Base-by-base conservation (phyloP, 148 eudicot genomes). In the Simmondsia chinensis region DNA sequence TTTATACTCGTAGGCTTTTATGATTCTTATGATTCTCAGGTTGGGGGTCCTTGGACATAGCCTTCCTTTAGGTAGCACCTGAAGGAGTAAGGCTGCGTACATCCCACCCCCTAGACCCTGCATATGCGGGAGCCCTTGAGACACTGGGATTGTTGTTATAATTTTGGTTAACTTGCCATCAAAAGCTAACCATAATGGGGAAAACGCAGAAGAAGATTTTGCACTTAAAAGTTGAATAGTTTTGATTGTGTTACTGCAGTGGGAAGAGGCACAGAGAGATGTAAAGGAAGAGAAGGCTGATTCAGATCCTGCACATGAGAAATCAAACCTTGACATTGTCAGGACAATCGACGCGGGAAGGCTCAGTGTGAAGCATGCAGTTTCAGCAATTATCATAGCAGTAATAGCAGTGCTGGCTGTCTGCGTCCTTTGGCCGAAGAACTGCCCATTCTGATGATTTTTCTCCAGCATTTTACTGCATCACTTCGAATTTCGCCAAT, bases 291-390 rank as follows among this genome's bases (percentile, higher is more conserved):
- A 27, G 13, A 71, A 64, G 35, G 31, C 33, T 33, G 48, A 61
- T 38, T 20, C 22, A 5, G 63, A 33, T 20, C 38, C 45, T 3
- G 20, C 50, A n/a, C 63, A 48, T 36, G 25, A 44, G 3, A 35
- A 62, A 19, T 58, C 72, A 15, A 49, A 63, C 39, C 68, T 64
- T 12, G 67, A 79, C 43, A 58, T 67, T 7, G 81, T 63, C 35
- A 68, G 81, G 68, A 63, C 74, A 19, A 74, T 91, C 28, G 89
- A 79, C 69, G 74, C 84, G 30, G 65, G 83, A 39, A 82, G 72
- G 39, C 75, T 88, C 11, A 65, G 48, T 4, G 39, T 49, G 43
- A 80, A 60, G 46, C 50, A 68, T 38, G 30, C 67, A 31, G 39
- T 81, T 21, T 10, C 61, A 23, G 69, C 68, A 34, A 41, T 66